These are phyloP conservation scores for Stemphylium vesicarium DNA, from an alignment of 2,329 filamentous ascomycete genomes.

Conservation along the genomic window DNA sequence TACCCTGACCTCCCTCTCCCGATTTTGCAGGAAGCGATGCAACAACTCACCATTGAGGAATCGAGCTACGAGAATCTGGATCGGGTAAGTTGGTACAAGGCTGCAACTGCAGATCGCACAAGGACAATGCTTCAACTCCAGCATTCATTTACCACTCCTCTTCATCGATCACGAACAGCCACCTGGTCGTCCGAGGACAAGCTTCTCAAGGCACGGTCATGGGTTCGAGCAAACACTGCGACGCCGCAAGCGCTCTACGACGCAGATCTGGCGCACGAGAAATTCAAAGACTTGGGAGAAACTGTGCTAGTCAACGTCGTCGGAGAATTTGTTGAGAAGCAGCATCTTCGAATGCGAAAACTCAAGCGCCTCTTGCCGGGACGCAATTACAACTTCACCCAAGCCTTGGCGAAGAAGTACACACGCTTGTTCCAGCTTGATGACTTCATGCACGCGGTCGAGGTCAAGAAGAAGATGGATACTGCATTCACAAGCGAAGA, in stretches of 20 bases:
- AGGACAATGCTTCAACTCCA: constrained; percentile 35
- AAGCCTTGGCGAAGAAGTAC: constrained; percentile 63
- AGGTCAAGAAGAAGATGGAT: constrained; percentile 68
- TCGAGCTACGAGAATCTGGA: constrained; percentile 37
- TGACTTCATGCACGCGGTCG: constrained; percentile 59
- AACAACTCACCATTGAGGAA: constrained; percentile 33
- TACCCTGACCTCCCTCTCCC: constrained; percentile 38
- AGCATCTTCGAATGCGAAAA: constrained; percentile 67
- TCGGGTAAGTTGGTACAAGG: constrained; percentile 35
- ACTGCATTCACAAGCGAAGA: constrained; percentile 52
- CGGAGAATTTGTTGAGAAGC: constrained; percentile 59
- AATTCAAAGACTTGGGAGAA: constrained; percentile 46
- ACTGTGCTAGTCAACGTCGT: constrained; percentile 55
- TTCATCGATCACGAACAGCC: constrained; percentile 20
- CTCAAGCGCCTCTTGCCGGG: constrained; percentile 62
- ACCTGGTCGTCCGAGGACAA: constrained; percentile 12
- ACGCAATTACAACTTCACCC: constrained; percentile 68
- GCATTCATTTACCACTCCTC: constrained; percentile 31
- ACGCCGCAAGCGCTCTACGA: constrained; percentile 52
- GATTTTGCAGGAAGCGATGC: constrained; percentile 24
- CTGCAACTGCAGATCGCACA: constrained; percentile 28
- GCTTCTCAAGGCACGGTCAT: constrained; percentile 49
- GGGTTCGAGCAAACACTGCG: constrained; percentile 54
- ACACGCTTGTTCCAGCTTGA: constrained; percentile 57
- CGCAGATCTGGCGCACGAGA: constrained; percentile 47